Percentiles rank a stretch among this genome's conserved stretches.
phyloP scores from a whole-genome alignment of 352 stramenopile species.

The Pythium aquatile region DNA sequence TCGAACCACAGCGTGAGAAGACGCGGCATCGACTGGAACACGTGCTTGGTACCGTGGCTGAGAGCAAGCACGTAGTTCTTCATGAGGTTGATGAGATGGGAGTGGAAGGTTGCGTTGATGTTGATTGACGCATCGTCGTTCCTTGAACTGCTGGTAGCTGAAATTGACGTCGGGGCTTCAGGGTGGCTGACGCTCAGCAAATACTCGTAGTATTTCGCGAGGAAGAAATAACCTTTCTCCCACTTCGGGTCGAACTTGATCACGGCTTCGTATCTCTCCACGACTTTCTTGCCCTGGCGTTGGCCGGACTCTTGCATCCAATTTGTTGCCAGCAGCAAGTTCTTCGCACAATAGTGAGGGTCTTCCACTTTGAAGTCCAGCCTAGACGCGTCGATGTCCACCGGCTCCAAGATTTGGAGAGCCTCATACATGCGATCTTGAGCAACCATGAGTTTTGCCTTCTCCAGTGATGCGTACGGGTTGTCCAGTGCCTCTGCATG shows the following conservation, averaged over 20 bases:
- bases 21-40: slow-evolving; percentile 97
- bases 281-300: slow-evolving; percentile 92
- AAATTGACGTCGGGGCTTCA: slow-evolving; percentile 33
- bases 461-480: slow-evolving; percentile 68
- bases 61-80: slow-evolving; percentile 92
- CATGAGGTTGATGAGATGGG: slow-evolving; percentile 89
- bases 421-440: slow-evolving; percentile 86
- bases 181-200: slow-evolving; percentile 76
- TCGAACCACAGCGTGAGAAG: slow-evolving; percentile 98
- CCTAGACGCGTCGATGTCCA: slow-evolving; percentile 73
- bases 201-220: slow-evolving; percentile 92
- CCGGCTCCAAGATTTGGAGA: slow-evolving; percentile 78
- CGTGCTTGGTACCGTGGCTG: slow-evolving; percentile 90
- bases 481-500: slow-evolving; percentile 79
- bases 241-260: slow-evolving; percentile 92
- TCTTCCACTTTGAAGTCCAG: slow-evolving; percentile 79
- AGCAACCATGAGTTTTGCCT: slow-evolving; percentile 77
- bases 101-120: slow-evolving; percentile 59
- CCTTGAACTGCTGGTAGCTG: slow-evolving; percentile 31
- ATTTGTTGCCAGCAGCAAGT: slow-evolving; percentile 92
- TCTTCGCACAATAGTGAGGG: slow-evolving; percentile 76
- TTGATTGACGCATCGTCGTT: slow-evolving; percentile 42
- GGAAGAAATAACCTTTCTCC: slow-evolving; percentile 92
- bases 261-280: slow-evolving; percentile 93
- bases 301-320: slow-evolving; percentile 96